These are phyloP conservation scores for Starmerella bacillaris DNA, from an alignment of 805 yeast species.

Conservation along the genomic window DNA sequence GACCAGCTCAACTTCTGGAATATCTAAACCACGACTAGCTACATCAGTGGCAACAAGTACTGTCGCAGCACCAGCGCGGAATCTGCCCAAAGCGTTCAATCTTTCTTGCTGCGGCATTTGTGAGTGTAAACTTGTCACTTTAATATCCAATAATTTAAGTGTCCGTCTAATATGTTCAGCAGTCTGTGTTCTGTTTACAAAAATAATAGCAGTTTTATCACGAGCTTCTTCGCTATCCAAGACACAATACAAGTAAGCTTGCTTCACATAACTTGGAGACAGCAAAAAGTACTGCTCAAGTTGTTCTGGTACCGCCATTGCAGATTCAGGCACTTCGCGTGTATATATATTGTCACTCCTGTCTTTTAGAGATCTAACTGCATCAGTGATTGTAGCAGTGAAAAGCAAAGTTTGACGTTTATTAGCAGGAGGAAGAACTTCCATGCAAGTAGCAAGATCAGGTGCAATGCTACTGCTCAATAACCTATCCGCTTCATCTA, in stretches of 20 bases:
- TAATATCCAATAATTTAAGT: slow-evolving; percentile 49
- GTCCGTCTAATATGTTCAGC: slow-evolving; percentile 78
- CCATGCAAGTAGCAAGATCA: slow-evolving; percentile 57
- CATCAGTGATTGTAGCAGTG: slow-evolving; percentile 91
- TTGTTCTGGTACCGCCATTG: slow-evolving; percentile 66
- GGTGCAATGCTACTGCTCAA: slow-evolving; percentile 67
- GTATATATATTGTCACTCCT: slow-evolving; percentile 38
- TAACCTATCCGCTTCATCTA: slow-evolving; percentile 92
- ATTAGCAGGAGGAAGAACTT: slow-evolving; percentile 48
- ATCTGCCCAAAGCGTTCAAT: slow-evolving; percentile 76
- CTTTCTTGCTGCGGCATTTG: slow-evolving; percentile 89
- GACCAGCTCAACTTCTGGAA: slow-evolving; percentile 79
- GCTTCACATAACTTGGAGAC: slow-evolving; percentile 77
- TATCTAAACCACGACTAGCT: slow-evolving; percentile 93
- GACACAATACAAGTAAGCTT: slow-evolving; percentile 61
- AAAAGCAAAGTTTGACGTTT: slow-evolving; percentile 75
- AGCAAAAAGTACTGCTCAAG: slow-evolving; percentile 48
- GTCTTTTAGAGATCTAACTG: slow-evolving; percentile 64
- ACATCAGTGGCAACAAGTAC: slow-evolving; percentile 91
- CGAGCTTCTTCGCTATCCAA: slow-evolving; percentile 44
- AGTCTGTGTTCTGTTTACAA: slow-evolving; percentile 76
- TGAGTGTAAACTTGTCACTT: slow-evolving; percentile 82
- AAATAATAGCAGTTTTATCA: slow-evolving; percentile 60
- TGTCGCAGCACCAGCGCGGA: slow-evolving; percentile 86
- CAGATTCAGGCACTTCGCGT: slow-evolving; percentile 59